Base-by-base conservation (phyloP, 1,139 yeast species). In the Yamadazyma kanchanaburiensis region DNA sequence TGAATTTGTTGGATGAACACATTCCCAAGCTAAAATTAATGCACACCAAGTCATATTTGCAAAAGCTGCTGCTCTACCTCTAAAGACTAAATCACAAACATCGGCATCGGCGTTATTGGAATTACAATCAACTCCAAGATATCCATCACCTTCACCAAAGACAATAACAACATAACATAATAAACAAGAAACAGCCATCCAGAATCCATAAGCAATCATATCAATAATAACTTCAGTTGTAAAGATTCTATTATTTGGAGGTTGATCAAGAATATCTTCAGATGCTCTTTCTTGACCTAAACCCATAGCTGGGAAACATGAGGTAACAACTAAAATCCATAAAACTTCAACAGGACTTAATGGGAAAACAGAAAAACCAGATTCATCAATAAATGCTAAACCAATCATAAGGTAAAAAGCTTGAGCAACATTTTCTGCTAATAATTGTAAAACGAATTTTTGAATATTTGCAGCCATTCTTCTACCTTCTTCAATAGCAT, bases 41-140 rank as follows among this genome's bases (percentile, higher is more conserved):
- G 94, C 83, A 61, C 94, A 77, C 95, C 96, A 88, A 0, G 95
- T 87, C 80, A 88, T 80, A 5, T 81, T 77, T 4, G 84, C 86
- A 61, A 88, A 88, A 0, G 94, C 72, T 4, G 85, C 76, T 2
- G 95, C 77, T 52, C 96, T 77, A 3, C 91, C 89, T 47, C 76
- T 68, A 63, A 80, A 86, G 5, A 88, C 95, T 41, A 70, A 61
- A 28, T 61, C 51, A 60, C 96, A 88, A 1, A 35, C 43, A 6
- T 40, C 40, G 8, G 38, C 12, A 25, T 44, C 39, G 4, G 51
- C 43, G 21, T 36, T 32, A 12, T 33, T 27, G 12, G 34, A 27
- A 34, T 86, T 86, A 63, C 95, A 86, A 40, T 68, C 58, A 20
- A 38, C 34, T 16, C 95, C 95, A 31, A 86, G 67, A 22, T 78